phyloP scores from a whole-genome alignment of 768 basidiomycete genomes.

The Collybia sordida region DNA sequence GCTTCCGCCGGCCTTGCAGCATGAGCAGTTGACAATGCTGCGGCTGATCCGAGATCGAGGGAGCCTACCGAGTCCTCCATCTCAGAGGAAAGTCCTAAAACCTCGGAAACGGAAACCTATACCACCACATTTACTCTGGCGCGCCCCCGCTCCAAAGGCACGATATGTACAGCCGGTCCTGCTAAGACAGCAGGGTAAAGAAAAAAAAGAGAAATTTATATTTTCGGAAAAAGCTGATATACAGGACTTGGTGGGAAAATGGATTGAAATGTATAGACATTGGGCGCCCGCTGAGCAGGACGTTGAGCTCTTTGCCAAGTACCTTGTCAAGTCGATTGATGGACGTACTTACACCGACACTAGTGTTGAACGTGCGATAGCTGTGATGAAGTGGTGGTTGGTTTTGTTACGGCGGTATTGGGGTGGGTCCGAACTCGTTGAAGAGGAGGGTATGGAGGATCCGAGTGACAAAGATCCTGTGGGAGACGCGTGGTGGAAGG shows the following conservation, averaged over 20 bases:
- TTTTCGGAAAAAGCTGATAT: constrained; percentile 73
- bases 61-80: constrained; percentile 34
- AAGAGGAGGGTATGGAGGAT: constrained; percentile 29
- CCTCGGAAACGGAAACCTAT: constrained; percentile 41
- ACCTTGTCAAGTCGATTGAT: constrained; percentile 67
- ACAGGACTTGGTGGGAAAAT: constrained; percentile 66
- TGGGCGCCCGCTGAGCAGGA: constrained; percentile 73
- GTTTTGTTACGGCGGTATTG: constrained; percentile 66
- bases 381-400: constrained; percentile 82
- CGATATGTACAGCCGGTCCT: constrained; percentile 45
- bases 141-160: constrained; percentile 58
- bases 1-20: constrained; percentile 67
- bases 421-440: constrained; percentile 51
- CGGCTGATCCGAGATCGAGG: constrained; percentile 49
- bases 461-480: constrained; percentile 38
- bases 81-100: constrained; percentile 55
- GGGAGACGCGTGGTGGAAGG: constrained; percentile 79
- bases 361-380: constrained; percentile 66
- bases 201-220: constrained; percentile 52
- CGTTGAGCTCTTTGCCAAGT: constrained; percentile 72
- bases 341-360: constrained; percentile 51
- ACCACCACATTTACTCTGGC: constrained; percentile 39
- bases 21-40: constrained; percentile 68
- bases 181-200: constrained; percentile 58
- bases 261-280: constrained; percentile 67